Evolutionary conservation across 2,329 filamentous ascomycete genomes (phyloP).

Genomic region (Colletotrichum agaves): DNA sequence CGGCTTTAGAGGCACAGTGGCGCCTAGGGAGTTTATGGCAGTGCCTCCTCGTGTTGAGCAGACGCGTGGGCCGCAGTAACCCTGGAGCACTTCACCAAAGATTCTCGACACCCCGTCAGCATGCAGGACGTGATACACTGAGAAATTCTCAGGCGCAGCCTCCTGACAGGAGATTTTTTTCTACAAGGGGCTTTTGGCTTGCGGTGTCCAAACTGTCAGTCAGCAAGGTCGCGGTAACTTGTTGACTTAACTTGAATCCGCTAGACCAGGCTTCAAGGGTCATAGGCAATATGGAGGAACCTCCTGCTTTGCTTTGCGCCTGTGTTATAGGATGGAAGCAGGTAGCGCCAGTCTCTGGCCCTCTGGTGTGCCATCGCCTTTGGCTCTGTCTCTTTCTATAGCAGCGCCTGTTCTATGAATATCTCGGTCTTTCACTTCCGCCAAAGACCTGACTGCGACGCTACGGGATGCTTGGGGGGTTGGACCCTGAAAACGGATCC

Average conservation of each 20-base stretch:
- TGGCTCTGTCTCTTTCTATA: background rate
- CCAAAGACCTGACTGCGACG: slow-evolving; percentile 19
- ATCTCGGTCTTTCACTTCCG: slow-evolving; percentile 28
- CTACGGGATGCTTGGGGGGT: slow-evolving; percentile 13
- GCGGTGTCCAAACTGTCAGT: background rate
- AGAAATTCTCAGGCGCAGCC: slow-evolving; percentile 33
- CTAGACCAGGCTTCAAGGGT: background rate
- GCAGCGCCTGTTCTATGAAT: slow-evolving; percentile 35
- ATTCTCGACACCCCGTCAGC: slow-evolving; percentile 29
- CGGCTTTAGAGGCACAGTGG: background rate
- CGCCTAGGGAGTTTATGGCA: slow-evolving; percentile 15
- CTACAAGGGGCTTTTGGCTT: slow-evolving; percentile 1
- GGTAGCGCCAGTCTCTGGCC: background rate
- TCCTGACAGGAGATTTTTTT: slow-evolving; percentile 24
- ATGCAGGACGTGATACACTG: slow-evolving; percentile 35
- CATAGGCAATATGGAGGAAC: background rate
- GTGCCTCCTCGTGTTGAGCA: slow-evolving; percentile 32
- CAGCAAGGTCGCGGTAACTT: background rate
- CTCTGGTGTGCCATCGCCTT: background rate
- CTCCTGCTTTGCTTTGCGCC: background rate
- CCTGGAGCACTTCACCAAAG: slow-evolving; percentile 23
- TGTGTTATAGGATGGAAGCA: background rate
- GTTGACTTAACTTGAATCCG: slow-evolving; percentile 8
- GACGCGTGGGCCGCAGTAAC: slow-evolving; percentile 30
- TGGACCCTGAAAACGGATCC: slow-evolving; percentile 32